Evolutionary conservation across 2,329 filamentous ascomycete genomes (phyloP), one percentile per base, ranked within the genome.

Genomic region (Aureobasidium vineae): DNA sequence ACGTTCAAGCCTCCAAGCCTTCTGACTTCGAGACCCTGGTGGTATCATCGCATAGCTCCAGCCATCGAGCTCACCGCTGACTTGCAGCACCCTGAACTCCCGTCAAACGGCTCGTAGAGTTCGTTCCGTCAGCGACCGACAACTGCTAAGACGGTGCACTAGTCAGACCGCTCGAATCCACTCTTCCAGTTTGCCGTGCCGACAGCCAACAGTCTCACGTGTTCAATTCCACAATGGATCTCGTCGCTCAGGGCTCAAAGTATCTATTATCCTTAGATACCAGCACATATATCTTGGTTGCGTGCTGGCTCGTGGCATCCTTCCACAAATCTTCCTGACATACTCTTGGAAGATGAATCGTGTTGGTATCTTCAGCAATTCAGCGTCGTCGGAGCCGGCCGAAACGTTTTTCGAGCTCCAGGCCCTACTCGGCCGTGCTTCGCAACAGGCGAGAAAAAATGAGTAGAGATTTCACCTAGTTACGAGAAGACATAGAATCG

Each of bases 381-480:
- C 56, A 47, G 11, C 43, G 45, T 40, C 47, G 23, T 63, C 59
- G 59, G 59, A 63, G 59, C 59, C 45, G 59, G 59, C 59, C 59
- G 59, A 63, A 52, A 63, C 45, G 59, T 50, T 38, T 38, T 49
- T 33, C 10, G 10, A 63, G 21, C 41, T 52, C 59, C 43, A 63
- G 59, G 45, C 59, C 45, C 59, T 50, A 15, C 45, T 63, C 59
- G 59, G 59, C 59, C 59, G 59, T 50, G 59, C 59, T 63, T 61
- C 45, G 57, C 57, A 26, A 49, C 57, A 38, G 33, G 45, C n/a
- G 59, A 63, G 33, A 41, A 63, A 61, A 63, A 63, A 47, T 50
- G 15, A 63, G n/a, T 40, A 50, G 33, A 52, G 31, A 63, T 52
- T 63, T 63, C 33, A 28, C 23, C 13, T 41, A 52, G 26, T 52